Percentiles rank a stretch among this genome's conserved stretches.
phyloP scores from a whole-genome alignment of 345 rosid species.

The Lenwebbia sp. region DNA sequence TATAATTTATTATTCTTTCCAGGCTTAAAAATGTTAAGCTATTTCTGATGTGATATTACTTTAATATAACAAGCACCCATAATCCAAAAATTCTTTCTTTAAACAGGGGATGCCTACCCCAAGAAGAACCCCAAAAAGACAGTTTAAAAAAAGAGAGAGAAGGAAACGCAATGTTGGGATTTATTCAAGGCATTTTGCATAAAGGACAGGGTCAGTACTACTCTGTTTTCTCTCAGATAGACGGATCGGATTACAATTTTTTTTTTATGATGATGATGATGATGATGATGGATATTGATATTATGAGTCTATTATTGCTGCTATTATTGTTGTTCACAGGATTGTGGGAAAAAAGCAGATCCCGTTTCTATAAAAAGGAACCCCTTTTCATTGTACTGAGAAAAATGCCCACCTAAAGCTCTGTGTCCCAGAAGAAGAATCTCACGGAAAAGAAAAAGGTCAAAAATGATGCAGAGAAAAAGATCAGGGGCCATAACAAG shows the following conservation, averaged over 20 bases:
- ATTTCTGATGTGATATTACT: background rate
- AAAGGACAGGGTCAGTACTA: slow-evolving; percentile 25
- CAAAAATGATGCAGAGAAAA: background rate
- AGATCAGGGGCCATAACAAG: background rate
- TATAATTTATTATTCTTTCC: background rate
- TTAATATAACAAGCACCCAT: background rate
- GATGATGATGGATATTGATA: background rate
- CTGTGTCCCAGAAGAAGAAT: slow-evolving; percentile 1
- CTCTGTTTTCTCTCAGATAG: background rate
- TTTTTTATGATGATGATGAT: background rate
- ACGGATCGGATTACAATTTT: background rate
- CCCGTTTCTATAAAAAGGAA: slow-evolving; percentile 50
- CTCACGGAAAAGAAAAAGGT: background rate
- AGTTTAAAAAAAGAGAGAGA: background rate
- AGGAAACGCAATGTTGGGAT: background rate
- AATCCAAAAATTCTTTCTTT: background rate
- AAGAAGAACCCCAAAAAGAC: background rate
- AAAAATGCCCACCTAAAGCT: slow-evolving; percentile 41
- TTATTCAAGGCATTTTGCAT: slow-evolving; percentile 15
- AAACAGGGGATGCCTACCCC: background rate
- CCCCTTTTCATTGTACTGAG: slow-evolving; percentile 33
- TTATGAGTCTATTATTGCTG: background rate
- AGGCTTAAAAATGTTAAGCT: background rate
- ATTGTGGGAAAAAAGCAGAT: slow-evolving; percentile 27
- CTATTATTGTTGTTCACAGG: background rate